Conservation (phyloP, 2,329 filamentous ascomycete genomes). For the Colletotrichum sp. region DNA sequence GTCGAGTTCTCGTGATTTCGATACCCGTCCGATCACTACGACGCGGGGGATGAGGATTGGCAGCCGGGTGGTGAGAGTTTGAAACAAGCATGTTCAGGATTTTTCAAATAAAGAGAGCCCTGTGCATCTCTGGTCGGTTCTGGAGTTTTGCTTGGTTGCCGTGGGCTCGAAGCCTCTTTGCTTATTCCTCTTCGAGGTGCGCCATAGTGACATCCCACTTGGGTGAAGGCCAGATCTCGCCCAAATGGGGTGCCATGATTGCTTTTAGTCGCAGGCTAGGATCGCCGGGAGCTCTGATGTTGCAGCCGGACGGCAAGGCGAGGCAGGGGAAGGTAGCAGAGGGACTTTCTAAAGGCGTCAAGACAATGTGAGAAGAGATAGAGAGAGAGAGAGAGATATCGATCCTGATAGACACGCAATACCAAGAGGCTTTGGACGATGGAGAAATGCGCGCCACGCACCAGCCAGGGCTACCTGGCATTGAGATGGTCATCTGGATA, state of each 20-base stretch:
- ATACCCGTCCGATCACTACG: background rate
- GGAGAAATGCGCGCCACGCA: background rate
- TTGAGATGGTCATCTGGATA: background rate
- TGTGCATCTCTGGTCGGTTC: background rate
- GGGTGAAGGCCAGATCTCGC: slow-evolving; percentile 3
- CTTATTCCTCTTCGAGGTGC: slow-evolving; percentile 15
- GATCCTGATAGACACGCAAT: background rate
- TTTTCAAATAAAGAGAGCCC: slow-evolving; percentile 17
- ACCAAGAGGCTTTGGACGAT: background rate
- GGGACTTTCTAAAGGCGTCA: background rate
- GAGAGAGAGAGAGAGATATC: background rate
- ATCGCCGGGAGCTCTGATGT: slow-evolving; percentile 16
- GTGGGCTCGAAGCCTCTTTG: background rate
- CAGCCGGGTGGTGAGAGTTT: slow-evolving; percentile 1
- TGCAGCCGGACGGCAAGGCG: slow-evolving; percentile 19
- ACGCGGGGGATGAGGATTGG: background rate
- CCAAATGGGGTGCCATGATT: slow-evolving; percentile 8
- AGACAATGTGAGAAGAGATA: slow-evolving; percentile 12
- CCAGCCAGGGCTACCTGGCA: background rate
- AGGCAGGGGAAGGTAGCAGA: slow-evolving; percentile 8
- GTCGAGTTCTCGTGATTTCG: background rate
- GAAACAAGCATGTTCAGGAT: slow-evolving; percentile 14
- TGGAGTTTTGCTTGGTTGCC: background rate
- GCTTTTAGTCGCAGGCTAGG: slow-evolving; percentile 2
- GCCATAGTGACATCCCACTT: slow-evolving; percentile 1